A percentile compares a stretch with the other conserved stretches of the same genome.
Evolutionary conservation across 257 asterid genomes (phyloP).

Genomic region (Galeopsis tetrahit): DNA sequence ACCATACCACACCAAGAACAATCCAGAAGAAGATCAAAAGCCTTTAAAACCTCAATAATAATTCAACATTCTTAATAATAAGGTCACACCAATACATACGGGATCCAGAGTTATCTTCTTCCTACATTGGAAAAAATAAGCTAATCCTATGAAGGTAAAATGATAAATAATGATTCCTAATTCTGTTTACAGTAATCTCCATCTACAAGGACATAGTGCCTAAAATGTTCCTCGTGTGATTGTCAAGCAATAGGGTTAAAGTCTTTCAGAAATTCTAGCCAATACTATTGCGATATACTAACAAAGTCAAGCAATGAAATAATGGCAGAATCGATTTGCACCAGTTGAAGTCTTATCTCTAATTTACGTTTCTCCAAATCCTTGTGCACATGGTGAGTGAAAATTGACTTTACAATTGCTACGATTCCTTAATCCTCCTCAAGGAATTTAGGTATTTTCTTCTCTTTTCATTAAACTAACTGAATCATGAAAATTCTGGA

Average conservation of each 20-base stretch:
- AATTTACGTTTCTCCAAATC: background rate
- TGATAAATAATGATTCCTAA: background rate
- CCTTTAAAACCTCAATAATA: constrained; percentile 1
- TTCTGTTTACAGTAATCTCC: background rate
- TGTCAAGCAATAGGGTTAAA: background rate
- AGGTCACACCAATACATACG: background rate
- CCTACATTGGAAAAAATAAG: background rate
- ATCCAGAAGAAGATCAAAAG: background rate
- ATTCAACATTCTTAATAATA: background rate
- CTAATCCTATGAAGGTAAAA: background rate
- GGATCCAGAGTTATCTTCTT: background rate
- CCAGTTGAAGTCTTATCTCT: background rate
- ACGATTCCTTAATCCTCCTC: background rate
- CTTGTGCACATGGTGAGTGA: constrained; percentile 1
- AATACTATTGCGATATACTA: background rate
- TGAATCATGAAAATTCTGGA: background rate
- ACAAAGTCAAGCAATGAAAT: background rate
- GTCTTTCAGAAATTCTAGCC: background rate
- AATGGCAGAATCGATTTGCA: constrained; percentile 3
- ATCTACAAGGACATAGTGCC: background rate
- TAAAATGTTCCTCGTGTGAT: background rate
- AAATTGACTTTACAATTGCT: background rate
- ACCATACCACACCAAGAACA: background rate
- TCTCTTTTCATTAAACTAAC: background rate
- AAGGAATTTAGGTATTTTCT: background rate